These are phyloP conservation scores for Turritis glabra DNA, from an alignment of 345 rosid genomes.

Conservation along the genomic window DNA sequence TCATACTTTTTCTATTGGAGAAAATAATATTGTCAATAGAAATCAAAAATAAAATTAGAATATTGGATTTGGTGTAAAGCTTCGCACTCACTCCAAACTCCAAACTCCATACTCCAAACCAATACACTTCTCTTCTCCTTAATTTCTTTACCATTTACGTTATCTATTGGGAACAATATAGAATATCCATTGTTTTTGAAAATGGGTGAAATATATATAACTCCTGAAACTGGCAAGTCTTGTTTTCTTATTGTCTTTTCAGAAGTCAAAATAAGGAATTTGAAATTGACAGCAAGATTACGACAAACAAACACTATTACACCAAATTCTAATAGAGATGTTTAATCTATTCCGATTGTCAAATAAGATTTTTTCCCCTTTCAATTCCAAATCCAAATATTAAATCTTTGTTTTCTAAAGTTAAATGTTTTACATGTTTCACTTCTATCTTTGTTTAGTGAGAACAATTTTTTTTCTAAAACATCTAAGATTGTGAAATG, in stretches of 20 bases:
- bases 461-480: not conserved
- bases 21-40: not conserved
- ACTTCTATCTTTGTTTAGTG: no score
- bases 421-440: no score
- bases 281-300: not conserved
- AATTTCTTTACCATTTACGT: conserved; percentile 31
- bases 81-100: conserved; percentile 34
- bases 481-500: not conserved
- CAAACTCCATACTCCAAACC: not conserved
- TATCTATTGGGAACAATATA: conserved; percentile 6
- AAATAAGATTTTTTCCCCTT: no score
- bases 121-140: conserved; percentile 2
- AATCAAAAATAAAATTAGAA: not conserved
- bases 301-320: not conserved
- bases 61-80: conserved; percentile 36
- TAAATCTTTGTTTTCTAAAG: no score
- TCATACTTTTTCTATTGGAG: conserved; percentile 18
- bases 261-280: not conserved
- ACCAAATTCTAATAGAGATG: not conserved
- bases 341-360: no score
- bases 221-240: conserved; percentile 1
- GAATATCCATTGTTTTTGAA: not conserved
- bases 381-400: no score
- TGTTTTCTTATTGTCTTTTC: conserved; percentile 4
- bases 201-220: conserved; percentile 3